Conservation (phyloP, 2,329 filamentous ascomycete species). For the Pseudogymnoascus sp. region DNA sequence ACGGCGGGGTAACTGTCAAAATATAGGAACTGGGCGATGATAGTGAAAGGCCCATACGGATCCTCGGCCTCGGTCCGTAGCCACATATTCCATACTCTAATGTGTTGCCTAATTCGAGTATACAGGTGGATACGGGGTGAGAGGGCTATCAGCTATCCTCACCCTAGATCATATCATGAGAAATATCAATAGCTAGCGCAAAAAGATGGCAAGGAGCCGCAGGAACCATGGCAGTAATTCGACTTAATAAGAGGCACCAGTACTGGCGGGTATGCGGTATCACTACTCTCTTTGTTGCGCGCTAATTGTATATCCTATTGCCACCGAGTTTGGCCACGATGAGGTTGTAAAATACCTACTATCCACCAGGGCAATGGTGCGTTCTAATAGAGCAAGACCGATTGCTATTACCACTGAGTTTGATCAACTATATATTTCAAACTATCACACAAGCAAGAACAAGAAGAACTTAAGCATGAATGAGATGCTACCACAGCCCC, state of each 20-base stretch:
- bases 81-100: background rate
- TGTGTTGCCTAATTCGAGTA: background rate
- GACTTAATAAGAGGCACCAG: slow-evolving; percentile 45
- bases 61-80: background rate
- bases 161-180: background rate
- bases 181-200: background rate
- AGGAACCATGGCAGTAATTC: slow-evolving; percentile 40
- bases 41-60: background rate
- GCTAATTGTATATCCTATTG: slow-evolving; percentile 9
- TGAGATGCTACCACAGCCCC: too few relatives aligned
- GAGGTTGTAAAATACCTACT: too few relatives aligned
- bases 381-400: too few relatives aligned
- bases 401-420: too few relatives aligned
- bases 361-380: too few relatives aligned
- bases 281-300: background rate
- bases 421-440: too few relatives aligned
- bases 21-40: background rate
- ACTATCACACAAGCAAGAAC: too few relatives aligned
- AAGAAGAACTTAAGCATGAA: too few relatives aligned
- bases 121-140: background rate
- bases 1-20: background rate
- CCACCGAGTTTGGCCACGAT: too few relatives aligned
- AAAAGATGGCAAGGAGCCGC: background rate
- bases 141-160: background rate
- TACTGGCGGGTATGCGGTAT: slow-evolving; percentile 32